Base-by-base conservation (phyloP, 495 filamentous ascomycete species). In the Lepraria neglecta region DNA sequence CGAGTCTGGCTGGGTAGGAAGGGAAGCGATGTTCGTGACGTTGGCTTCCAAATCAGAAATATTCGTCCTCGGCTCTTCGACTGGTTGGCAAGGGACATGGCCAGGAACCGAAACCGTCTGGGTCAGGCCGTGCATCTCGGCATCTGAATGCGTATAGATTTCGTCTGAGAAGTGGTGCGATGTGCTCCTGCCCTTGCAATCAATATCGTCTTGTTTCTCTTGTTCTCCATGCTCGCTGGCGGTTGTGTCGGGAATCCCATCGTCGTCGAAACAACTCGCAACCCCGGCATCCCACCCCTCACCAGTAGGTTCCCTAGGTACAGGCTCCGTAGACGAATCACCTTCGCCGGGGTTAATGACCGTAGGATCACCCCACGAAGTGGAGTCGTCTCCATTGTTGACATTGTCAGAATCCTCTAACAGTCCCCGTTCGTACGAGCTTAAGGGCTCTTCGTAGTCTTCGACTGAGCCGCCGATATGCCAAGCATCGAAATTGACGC, bases 401-500 rank as follows among this genome's bases (percentile, higher is more conserved):
- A 54, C 35, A 1, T 30, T 54, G 6, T 33, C 51, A 35, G 35
- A 6, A 38, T 11, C 35, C 35, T 54, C 51, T 3, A 54, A 31
- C 19, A 56, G 31, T 15, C 38, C 35, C 17, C 59, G 59, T 30
- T 61, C 59, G 3, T 46, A 61, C 1, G 59, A 61, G 43, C n/a
- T 61, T 12, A 61, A 30, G 14, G 50, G 59, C 10, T 61, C 59
- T 47, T 61, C 59, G 9, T 61, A 61, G 19, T 61, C 59, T 38
- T 61, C 46, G 9, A 38, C 10, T 28, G 50, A 61, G n/a, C 48
- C 48, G 28, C 59, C 59, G 14, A 61, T 47, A 15, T 12, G 59
- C 4, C 35, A 10, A 19, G 48, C 38, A 3, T 46, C 10, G 40
- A 43, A 10, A 3, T 27, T 38, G 4, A 38, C 28, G 9, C 50